Evolutionary conservation across 2,329 filamentous ascomycete species (phyloP), one percentile per base, ranked within the genome.

Genomic region (Pseudogymnoascus verrucosus): DNA sequence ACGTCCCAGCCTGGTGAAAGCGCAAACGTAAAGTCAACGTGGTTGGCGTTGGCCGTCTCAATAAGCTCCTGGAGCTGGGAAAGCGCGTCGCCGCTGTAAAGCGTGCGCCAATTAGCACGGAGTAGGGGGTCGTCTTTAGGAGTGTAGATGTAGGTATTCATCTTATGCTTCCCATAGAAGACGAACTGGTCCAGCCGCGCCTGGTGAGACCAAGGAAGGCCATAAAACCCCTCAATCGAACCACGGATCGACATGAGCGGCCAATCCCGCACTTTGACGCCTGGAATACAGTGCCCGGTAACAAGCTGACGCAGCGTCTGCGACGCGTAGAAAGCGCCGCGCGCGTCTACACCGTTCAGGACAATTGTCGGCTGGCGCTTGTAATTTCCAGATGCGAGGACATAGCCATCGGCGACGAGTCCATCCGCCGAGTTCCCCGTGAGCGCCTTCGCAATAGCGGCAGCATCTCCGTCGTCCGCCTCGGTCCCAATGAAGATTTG

Each of bases 91-190:
- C 42, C 42, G 21, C 2, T 47, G 12, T 47, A 47, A n/a, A 47
- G 42, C 2, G 42, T 47, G 42, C 42, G 42, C 42, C 42, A 47
- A 14, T 47, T 47, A 47, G 21, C 42, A 11, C 42, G 11, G 14
- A 70, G 68, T 5, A 69, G 65, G 4, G 65, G 67, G 10, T 70
- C 68, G 60, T 70, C 68, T 60, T 70, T 69, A 12, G 68, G 68
- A 1, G 68, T 70, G 39, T 70, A 70, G 51, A 70, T 65, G 54
- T 70, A 70, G 34, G 68, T 68, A 47, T 70, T 70, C 64, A 70
- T 67, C 59, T 70, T 69, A 61, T 69, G 68, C 62, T 65, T 64
- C 14, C 66, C 68, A 23, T 70, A 69, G 60, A 68, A 69, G 3
- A 47, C 64, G 31, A 64, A 67, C 42, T 70, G 68, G n/a, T 70